Conservation (phyloP, 2,329 filamentous ascomycete genomes). For the Cadophora gregata region DNA sequence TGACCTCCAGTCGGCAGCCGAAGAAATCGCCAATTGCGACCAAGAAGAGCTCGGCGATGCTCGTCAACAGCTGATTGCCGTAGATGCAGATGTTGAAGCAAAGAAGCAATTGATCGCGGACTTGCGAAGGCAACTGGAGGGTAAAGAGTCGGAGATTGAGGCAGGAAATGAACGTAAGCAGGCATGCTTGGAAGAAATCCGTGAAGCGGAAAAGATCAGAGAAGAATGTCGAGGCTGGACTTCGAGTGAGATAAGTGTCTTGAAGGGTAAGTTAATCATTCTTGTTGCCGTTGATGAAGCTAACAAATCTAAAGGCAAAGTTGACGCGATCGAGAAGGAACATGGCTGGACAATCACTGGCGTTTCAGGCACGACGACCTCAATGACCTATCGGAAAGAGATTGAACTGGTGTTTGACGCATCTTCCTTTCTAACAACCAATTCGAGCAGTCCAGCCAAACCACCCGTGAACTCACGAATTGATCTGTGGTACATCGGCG, state of each 20-base stretch:
- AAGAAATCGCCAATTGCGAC: slow-evolving; percentile 79
- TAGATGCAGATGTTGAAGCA: slow-evolving; percentile 72
- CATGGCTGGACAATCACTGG: slow-evolving; percentile 77
- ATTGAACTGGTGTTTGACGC: slow-evolving; percentile 77
- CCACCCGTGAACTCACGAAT: slow-evolving; percentile 57
- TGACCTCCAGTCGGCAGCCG: slow-evolving; percentile 73
- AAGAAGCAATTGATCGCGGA: slow-evolving; percentile 72
- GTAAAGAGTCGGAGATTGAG: slow-evolving; percentile 69
- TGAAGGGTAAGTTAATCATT: slow-evolving; percentile 69
- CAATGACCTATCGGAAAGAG: slow-evolving; percentile 74
- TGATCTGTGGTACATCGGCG: slow-evolving; percentile 73
- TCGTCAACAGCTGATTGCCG: slow-evolving; percentile 68
- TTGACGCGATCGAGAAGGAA: slow-evolving; percentile 67
- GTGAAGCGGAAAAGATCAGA: slow-evolving; percentile 79
- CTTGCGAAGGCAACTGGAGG: slow-evolving; percentile 69
- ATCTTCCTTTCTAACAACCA: slow-evolving; percentile 58
- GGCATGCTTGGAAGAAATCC: slow-evolving; percentile 74
- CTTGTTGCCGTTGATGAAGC: slow-evolving; percentile 46
- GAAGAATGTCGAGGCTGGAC: slow-evolving; percentile 93
- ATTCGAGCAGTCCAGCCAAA: slow-evolving; percentile 26
- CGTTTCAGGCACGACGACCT: slow-evolving; percentile 65
- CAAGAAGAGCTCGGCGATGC: slow-evolving; percentile 77
- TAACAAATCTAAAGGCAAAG: slow-evolving; percentile 57
- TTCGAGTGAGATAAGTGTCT: slow-evolving; percentile 74
- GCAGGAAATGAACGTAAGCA: slow-evolving; percentile 70